Evolutionary conservation across 2,329 filamentous ascomycete species (phyloP), one percentile per base, ranked within the genome.

Genomic region (Arthrocladium fulminans): DNA sequence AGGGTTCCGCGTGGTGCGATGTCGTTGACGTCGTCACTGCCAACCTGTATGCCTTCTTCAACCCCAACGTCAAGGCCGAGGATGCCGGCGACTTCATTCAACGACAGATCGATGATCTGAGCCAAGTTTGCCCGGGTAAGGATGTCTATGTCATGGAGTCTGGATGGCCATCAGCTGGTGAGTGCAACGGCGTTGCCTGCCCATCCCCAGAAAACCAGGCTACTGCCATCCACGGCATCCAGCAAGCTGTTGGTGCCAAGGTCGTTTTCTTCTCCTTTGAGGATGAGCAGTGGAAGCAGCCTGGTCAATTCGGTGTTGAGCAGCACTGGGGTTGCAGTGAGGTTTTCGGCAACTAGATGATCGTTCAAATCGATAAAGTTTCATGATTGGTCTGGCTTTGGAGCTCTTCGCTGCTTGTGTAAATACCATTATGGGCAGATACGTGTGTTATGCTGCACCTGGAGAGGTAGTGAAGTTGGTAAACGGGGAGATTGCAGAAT

Each of bases 41-140:
- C 68, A 95, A 96, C 77, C 81, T 94, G 61, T 89, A 97, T 73
- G 82, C 89, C 58, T 96, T 85, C 84, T 97, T 96, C 84, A 94
- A 94, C 75, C 64, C 79, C 39, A 71, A 76, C 50, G 76, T 83
- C 55, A 63, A 69, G 20, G 77, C 88, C 52, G 61, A 68, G 3
- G 62, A 76, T 44, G 88, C 89, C 48, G 90, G 90, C 64, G 65
- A 72, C 45, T 96, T 96, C 66, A 85, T 89, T 59, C 70, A 74
- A 56, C 63, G 73, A 59, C 82, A 95, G 76, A 78, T 95, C 56
- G 71, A 79, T 40, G 73, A 86, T 56, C 81, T 94, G 54, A 70
- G 80, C 64, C 65, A 67, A 58, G 71, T 87, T 59, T 97, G 90
- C 79, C 65, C 73, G 34, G 77, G 76, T 64, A 85, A 85, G 73